These are phyloP conservation scores for Hanseniaspora vineae DNA, from an alignment of 805 yeast genomes.

Conservation along the genomic window DNA sequence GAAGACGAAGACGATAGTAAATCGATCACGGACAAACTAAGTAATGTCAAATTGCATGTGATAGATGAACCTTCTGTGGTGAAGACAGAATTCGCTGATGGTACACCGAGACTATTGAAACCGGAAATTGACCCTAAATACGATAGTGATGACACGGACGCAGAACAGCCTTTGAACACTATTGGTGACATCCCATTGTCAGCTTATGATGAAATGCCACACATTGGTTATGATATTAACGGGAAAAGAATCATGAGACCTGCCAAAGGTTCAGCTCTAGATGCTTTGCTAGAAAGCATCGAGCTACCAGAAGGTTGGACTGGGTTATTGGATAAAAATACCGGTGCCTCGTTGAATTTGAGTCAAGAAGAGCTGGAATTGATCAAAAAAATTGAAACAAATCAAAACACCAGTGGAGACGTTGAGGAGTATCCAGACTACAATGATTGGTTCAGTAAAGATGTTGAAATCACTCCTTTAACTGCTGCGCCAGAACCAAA, in stretches of 20 bases:
- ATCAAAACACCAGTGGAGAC: slow-evolving; percentile 68
- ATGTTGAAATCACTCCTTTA: slow-evolving; percentile 79
- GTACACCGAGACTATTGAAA: slow-evolving; percentile 58
- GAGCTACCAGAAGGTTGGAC: slow-evolving; percentile 99
- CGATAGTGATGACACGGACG: slow-evolving; percentile 87
- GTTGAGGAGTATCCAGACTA: slow-evolving; percentile 87
- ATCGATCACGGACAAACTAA: slow-evolving; percentile 40
- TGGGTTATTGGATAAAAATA: slow-evolving; percentile 79
- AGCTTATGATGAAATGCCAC: slow-evolving; percentile 95
- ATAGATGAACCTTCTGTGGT: slow-evolving; percentile 30
- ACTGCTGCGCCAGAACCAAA: slow-evolving; percentile 95
- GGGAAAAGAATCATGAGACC: slow-evolving; percentile 99
- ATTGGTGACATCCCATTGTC: slow-evolving; percentile 88
- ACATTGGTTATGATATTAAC: slow-evolving; percentile 90
- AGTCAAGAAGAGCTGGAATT: slow-evolving; percentile 81
- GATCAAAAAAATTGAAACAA: slow-evolving; percentile 71
- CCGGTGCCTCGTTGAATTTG: slow-evolving; percentile 75
- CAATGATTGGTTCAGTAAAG: slow-evolving; percentile 88
- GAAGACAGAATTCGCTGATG: slow-evolving; percentile 56
- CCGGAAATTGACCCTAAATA: slow-evolving; percentile 94
- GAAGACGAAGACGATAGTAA: slow-evolving; percentile 26
- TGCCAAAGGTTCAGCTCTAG: slow-evolving; percentile 90
- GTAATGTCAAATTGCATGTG: slow-evolving; percentile 41
- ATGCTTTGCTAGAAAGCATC: slow-evolving; percentile 74
- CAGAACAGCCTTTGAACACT: slow-evolving; percentile 61